Evolutionary conservation across 768 basidiomycete genomes (phyloP), one percentile per base, ranked within the genome.

Genomic region (Paxillus ammoniavirescens): DNA sequence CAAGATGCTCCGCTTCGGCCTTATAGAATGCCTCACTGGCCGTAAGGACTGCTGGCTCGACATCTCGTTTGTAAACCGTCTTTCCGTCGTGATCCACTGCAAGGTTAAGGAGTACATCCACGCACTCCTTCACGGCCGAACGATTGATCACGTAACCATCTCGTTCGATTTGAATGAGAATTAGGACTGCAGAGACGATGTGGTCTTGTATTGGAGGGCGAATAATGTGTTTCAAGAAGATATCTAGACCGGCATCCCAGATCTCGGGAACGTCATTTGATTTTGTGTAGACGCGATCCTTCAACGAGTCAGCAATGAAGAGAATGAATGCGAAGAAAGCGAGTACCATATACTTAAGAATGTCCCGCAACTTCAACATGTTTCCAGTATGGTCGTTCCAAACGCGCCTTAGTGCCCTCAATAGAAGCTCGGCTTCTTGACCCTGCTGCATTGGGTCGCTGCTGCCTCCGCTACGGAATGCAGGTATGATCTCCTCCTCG

Each of bases 331-430:
- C 41, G 28, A 54, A 31, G 45, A 35, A 15, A 35, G 47, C 36
- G 17, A 82, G 52, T 62, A 97, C 97, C 94, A 99, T 97, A 66
- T 99, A 99, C 65, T 91, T 93, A 59, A 98, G 76, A 40, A 99
- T 82, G 69, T 94, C 93, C 10, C 87, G 83, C 54, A 99, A 69
- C 68, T 95, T 91, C 26, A 80, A 75, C 91, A 98, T 91, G 67
- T 86, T 92, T 10, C 86, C 84, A 5, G 77, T 84, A 70, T 99
- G 97, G 66, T 98, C 93, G 51, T 95, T 90, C 95, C 97, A 98
- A 0, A 96, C 89, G 30, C 81, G 80, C 65, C 82, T 82, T 50
- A 97, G 57, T 28, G 89, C 88, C 64, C 90, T 94, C 66, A 98
- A 72, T 52, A 98, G 77, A 49, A 84, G 70, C 65, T 98, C 95